phyloP scores from a whole-genome alignment of 305 asterid genomes.

The Vinca major region DNA sequence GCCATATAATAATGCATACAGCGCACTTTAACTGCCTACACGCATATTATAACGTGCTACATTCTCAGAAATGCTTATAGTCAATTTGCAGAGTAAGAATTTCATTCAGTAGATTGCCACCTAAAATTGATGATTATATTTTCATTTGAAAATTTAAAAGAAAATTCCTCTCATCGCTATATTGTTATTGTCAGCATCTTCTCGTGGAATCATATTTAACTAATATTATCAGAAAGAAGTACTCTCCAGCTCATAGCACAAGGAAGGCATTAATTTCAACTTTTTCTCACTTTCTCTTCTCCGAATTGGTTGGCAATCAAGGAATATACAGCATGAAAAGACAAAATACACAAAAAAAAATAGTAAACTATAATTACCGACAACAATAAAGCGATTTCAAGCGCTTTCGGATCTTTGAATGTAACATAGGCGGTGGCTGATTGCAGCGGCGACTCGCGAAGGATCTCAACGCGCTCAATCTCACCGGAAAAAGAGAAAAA shows the following conservation, averaged over 20 bases:
- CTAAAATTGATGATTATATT: too few relatives aligned
- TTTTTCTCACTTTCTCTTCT: not conserved
- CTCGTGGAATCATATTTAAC: too few relatives aligned
- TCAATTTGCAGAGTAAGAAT: too few relatives aligned
- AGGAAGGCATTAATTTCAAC: not conserved
- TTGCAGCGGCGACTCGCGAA: constrained; percentile 24
- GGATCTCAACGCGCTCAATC: constrained; percentile 78
- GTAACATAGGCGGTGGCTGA: constrained; percentile 68
- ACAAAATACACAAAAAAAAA: not conserved
- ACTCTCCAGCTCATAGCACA: not conserved
- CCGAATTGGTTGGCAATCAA: not conserved
- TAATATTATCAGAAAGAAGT: too few relatives aligned
- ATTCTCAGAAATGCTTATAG: too few relatives aligned
- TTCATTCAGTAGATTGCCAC: too few relatives aligned
- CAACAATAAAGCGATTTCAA: constrained; percentile 80
- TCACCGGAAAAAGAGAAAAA: constrained; percentile 95
- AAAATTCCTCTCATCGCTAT: too few relatives aligned
- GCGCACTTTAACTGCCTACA: too few relatives aligned
- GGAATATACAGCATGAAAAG: constrained; percentile 1
- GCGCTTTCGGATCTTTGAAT: constrained; percentile 81
- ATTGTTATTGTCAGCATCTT: too few relatives aligned
- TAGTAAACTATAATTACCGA: constrained; percentile 39
- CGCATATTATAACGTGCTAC: too few relatives aligned
- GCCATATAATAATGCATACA: too few relatives aligned
- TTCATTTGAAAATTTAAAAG: too few relatives aligned